These are phyloP conservation scores for Aspergillus texensis DNA, from an alignment of 2,329 filamentous ascomycete genomes.

Conservation along the genomic window DNA sequence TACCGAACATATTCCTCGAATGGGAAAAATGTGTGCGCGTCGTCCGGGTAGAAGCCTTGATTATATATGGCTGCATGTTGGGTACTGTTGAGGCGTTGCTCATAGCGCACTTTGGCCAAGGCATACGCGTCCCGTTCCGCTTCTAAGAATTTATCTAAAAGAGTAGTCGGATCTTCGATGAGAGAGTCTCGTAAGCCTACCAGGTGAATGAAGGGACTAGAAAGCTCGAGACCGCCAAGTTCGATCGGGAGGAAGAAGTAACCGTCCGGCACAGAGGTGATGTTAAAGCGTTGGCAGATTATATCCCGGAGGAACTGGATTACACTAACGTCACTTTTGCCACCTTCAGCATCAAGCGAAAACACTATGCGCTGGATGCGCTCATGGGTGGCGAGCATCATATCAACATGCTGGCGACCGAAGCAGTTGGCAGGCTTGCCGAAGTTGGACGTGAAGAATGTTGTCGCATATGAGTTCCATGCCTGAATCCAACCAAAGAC, in stretches of 20 bases:
- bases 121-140: slow-evolving; percentile 6
- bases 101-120: slow-evolving; percentile 3
- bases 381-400: slow-evolving; percentile 17
- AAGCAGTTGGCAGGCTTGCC: slow-evolving; percentile 18
- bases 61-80: background rate
- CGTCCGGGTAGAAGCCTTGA: background rate
- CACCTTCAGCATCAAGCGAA: background rate
- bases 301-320: slow-evolving; percentile 14
- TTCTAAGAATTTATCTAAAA: slow-evolving; percentile 12
- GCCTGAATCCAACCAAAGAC: slow-evolving; percentile 19
- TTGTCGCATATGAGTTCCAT: slow-evolving; percentile 17
- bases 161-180: background rate
- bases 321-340: slow-evolving; percentile 10
- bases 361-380: slow-evolving; percentile 16
- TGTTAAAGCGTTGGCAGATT: slow-evolving; percentile 8
- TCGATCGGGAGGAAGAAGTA: slow-evolving; percentile 20
- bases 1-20: slow-evolving; percentile 17
- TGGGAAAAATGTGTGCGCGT: slow-evolving; percentile 11
- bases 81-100: background rate
- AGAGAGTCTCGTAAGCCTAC: slow-evolving; percentile 12
- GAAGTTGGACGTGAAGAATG: slow-evolving; percentile 19
- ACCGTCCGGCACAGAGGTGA: slow-evolving; percentile 7
- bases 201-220: slow-evolving; percentile 16
- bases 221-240: slow-evolving; percentile 16
- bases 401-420: slow-evolving; percentile 16